phyloP scores from a whole-genome alignment of 108 stramenopile genomes.

The Chaetoceros tenuissimus region DNA sequence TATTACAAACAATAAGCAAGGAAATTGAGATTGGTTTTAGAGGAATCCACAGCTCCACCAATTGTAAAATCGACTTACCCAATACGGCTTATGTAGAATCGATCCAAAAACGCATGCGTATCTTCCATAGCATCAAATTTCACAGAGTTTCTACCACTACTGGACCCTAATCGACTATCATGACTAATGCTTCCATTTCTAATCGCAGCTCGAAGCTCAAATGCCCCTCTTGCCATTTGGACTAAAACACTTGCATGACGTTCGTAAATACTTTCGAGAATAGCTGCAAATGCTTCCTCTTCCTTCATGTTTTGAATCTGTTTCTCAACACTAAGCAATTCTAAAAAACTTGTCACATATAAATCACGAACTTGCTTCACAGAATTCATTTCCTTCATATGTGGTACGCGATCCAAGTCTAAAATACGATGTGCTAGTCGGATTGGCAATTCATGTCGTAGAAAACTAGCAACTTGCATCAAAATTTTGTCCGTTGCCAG shows the following conservation, averaged over 20 bases:
- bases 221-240: slow-evolving; percentile 80
- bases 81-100: slow-evolving; percentile 81
- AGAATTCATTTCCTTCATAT: slow-evolving; percentile 58
- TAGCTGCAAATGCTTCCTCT: slow-evolving; percentile 71
- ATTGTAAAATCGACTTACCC: slow-evolving; percentile 9
- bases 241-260: slow-evolving; percentile 83
- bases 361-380: slow-evolving; percentile 81
- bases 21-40: neutral
- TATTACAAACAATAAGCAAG: slow-evolving; percentile 2
- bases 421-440: slow-evolving; percentile 93
- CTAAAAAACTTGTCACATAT: slow-evolving; percentile 84
- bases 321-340: slow-evolving; percentile 61
- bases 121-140: slow-evolving; percentile 26
- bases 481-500: slow-evolving; percentile 44
- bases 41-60: no score
- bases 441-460: slow-evolving; percentile 93
- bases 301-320: slow-evolving; percentile 48
- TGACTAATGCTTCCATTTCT: slow-evolving; percentile 6
- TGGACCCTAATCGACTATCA: neutral
- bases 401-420: slow-evolving; percentile 80
- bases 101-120: slow-evolving; percentile 76
- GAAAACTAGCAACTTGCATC: slow-evolving; percentile 81
- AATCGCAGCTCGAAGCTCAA: slow-evolving; percentile 43
- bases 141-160: neutral
- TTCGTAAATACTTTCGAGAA: slow-evolving; percentile 88